A percentile compares a stretch with the other conserved stretches of the same genome.
These are phyloP conservation scores for Agrostemma githago DNA, from an alignment of 148 eudicot species.

Conservation along the genomic window DNA sequence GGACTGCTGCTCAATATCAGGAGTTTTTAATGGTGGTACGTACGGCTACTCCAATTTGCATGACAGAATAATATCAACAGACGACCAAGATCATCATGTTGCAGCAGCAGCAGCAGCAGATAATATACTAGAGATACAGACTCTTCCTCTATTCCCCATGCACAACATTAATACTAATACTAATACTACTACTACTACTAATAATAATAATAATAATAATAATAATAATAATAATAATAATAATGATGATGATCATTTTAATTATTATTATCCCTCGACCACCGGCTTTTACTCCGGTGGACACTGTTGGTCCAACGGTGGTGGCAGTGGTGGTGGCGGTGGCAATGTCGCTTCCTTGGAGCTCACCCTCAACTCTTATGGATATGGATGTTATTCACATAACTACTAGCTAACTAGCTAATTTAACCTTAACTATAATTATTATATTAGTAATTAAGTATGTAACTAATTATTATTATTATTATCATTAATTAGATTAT, in stretches of 20 bases:
- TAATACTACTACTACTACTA: too few relatives aligned
- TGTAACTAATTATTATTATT: not conserved
- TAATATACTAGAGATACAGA: constrained; percentile 38
- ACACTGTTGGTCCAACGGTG: constrained; percentile 27
- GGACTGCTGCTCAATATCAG: constrained; percentile 81
- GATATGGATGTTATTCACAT: constrained; percentile 31
- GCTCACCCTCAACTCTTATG: constrained; percentile 81
- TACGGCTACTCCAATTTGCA: constrained; percentile 33
- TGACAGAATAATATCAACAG: constrained; percentile 36
- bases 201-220: too few relatives aligned
- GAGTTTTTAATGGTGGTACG: constrained; percentile 32
- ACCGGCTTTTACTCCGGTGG: constrained; percentile 26
- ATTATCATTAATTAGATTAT: not conserved
- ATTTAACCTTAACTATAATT: not conserved
- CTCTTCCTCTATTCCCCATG: constrained; percentile 92
- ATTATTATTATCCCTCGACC: constrained; percentile 17
- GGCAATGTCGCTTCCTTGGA: constrained; percentile 58
- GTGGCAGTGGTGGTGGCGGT: constrained; percentile 9
- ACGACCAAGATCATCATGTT: constrained; percentile 30
- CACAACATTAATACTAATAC: constrained; percentile 20
- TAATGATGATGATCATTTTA: constrained; percentile 3
- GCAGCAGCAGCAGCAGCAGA: constrained; percentile 12
- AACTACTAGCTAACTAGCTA: constrained; percentile 21
- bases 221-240: constrained; percentile 26
- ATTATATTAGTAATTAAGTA: not conserved